Conservation (phyloP, 805 yeast genomes). For the Starmerella asiatica region DNA sequence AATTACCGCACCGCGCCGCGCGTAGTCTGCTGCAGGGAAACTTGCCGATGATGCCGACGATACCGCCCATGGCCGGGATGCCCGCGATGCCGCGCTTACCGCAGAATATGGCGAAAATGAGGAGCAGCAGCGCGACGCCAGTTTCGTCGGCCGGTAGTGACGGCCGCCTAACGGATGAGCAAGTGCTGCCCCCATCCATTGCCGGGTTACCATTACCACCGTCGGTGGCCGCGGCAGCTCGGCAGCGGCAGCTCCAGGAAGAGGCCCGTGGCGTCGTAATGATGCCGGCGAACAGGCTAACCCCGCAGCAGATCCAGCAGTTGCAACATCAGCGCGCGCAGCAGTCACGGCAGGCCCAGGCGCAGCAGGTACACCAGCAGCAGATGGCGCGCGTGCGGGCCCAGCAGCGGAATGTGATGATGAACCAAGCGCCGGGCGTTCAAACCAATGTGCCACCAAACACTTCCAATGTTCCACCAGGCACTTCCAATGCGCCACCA, state of each 20-base stretch:
- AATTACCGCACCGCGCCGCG: no score
- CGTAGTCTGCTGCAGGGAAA: no score
- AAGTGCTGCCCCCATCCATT: constrained; percentile 16
- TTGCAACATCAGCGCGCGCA: constrained; percentile 7
- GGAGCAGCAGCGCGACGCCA: constrained; percentile 5
- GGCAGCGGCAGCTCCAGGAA: constrained; percentile 11
- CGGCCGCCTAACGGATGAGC: background rate
- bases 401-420: no score
- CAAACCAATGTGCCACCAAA: no score
- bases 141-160: no score
- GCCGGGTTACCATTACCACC: constrained; percentile 23
- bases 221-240: constrained; percentile 21
- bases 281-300: background rate
- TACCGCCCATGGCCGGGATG: background rate
- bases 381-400: constrained; percentile 22
- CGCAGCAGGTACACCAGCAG: constrained; percentile 24
- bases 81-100: background rate
- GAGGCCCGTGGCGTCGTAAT: background rate
- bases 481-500: constrained; percentile 7
- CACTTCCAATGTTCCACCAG: no score
- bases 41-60: background rate
- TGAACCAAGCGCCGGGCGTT: no score
- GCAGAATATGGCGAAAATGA: background rate
- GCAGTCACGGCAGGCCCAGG: constrained; percentile 3
- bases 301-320: constrained; percentile 12